These are phyloP conservation scores for Ogataea naganishii DNA, from an alignment of 805 yeast genomes.

Conservation along the genomic window DNA sequence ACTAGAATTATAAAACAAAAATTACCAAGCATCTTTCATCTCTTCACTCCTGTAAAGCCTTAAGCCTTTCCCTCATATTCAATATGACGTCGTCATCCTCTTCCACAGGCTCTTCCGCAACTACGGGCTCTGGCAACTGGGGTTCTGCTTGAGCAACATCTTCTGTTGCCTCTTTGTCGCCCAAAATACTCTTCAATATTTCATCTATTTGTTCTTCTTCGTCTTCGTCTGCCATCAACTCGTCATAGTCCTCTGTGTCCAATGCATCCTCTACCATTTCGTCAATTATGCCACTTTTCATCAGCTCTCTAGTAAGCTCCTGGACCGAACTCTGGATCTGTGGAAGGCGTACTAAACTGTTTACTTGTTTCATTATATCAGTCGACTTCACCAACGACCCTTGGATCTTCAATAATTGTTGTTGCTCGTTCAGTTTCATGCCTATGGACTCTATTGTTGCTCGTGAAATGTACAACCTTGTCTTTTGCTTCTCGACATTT, in stretches of 20 bases:
- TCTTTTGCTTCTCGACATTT: constrained; percentile 63
- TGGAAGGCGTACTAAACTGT: constrained; percentile 68
- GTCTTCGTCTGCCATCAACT: constrained; percentile 56
- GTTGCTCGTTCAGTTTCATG: constrained; percentile 87
- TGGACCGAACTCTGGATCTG: constrained; percentile 76
- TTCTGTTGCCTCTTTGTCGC: constrained; percentile 28
- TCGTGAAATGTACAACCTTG: constrained; percentile 66
- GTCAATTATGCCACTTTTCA: constrained; percentile 78
- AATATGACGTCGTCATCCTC: constrained; percentile 70
- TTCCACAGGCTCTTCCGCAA: constrained; percentile 36
- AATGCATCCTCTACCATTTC: constrained; percentile 93
- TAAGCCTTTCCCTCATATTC: constrained; percentile 84
- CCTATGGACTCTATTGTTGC: constrained; percentile 82
- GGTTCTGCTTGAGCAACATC: constrained; percentile 24
- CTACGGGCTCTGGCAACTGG: constrained; percentile 17
- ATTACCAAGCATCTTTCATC: background rate
- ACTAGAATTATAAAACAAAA: background rate
- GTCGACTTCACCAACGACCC: constrained; percentile 76
- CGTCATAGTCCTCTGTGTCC: constrained; percentile 59
- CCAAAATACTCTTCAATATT: constrained; percentile 39
- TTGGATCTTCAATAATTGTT: constrained; percentile 74
- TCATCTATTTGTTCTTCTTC: constrained; percentile 55
- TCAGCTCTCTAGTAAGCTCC: constrained; percentile 77
- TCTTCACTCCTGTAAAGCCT: constrained; percentile 60
- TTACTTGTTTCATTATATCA: constrained; percentile 81